Base-by-base conservation (phyloP, 31 red algal genomes). In the Endocladia muricata region DNA sequence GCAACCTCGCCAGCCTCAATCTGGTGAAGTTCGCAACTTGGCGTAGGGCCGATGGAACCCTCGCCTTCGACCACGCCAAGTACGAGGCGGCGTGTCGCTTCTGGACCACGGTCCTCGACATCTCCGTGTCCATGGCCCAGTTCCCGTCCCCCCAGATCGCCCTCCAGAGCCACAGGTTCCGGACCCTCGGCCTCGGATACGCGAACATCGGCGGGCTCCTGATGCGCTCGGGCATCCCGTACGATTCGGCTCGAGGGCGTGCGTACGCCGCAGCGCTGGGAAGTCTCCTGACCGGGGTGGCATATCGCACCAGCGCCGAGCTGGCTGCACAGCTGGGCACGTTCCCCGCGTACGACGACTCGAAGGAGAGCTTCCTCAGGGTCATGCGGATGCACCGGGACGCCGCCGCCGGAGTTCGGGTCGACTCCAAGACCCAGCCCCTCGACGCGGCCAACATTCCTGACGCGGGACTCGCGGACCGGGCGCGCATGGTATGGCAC, bases 81-180 rank as follows among this genome's bases (percentile, higher is more conserved):
- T 59, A 31, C 55, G 28, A 30, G 55, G 55, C 55, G 55, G 55
- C 55, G 55, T 25, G 28, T 25, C 55, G 55, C 28, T 25, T 59
- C 28, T 59, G 55, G 55, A 59, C 55, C 28, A 59, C 55, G 55
- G 55, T 59, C 32, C 55, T 59, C 28, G 55, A 59, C 55, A 59
- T 59, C 55, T 31, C 55, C 55, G 55, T 59, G 55, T 31, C 28
- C 32, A 59, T 59, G 55, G 55, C 55, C 55, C 28, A 25, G 28
- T 59, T 31, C 55, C 55, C 55, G 28, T 59, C 28, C 32, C 55
- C 28, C 32, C 28, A 59, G 55, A 30, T 59, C 28, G 55, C 55
- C 55, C 28, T 31, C 28, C 55, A 30, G 55, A 59, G 55, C 55
- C 28, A 31, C 28, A 25, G 32, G 55, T 59, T 31, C 55, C 55